Evolutionary conservation across 148 eudicot genomes (phyloP).

Genomic region (Fagopyrum tataricum): DNA sequence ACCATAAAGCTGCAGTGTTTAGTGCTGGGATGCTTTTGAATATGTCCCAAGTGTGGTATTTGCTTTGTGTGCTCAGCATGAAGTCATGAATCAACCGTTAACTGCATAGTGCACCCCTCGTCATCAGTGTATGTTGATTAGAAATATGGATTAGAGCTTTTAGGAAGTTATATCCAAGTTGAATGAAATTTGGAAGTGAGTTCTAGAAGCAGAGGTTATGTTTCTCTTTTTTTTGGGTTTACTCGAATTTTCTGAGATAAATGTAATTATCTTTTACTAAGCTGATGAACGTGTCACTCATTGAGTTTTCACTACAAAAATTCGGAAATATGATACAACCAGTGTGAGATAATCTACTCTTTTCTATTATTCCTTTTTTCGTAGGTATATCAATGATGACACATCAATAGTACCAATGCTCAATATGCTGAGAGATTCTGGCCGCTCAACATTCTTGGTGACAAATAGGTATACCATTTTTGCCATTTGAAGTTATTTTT

Average conservation of each 20-base stretch:
- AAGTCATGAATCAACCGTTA: not conserved
- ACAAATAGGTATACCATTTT: conserved; percentile 68
- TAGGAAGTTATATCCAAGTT: not conserved
- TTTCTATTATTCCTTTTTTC: not conserved
- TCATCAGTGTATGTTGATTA: not conserved
- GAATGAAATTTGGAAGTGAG: not conserved
- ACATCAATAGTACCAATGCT: conserved; percentile 76
- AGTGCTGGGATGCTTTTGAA: not conserved
- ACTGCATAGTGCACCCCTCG: not conserved
- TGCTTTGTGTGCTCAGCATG: not conserved
- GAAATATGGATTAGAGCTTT: not conserved
- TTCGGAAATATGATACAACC: not conserved
- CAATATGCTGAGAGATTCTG: conserved; percentile 84
- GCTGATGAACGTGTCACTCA: not conserved
- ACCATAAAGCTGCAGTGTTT: not conserved
- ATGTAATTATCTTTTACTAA: no score
- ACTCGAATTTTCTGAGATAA: no score
- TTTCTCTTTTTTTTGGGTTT: no score
- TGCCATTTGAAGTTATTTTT: not conserved
- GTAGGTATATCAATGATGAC: conserved; percentile 90
- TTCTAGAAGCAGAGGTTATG: not conserved
- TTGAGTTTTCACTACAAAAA: not conserved
- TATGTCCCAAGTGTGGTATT: not conserved
- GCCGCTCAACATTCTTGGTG: conserved; percentile 89
- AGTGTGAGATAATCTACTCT: not conserved